Conservation (phyloP, 2,329 filamentous ascomycete species). For the Metarhizium brunneum region DNA sequence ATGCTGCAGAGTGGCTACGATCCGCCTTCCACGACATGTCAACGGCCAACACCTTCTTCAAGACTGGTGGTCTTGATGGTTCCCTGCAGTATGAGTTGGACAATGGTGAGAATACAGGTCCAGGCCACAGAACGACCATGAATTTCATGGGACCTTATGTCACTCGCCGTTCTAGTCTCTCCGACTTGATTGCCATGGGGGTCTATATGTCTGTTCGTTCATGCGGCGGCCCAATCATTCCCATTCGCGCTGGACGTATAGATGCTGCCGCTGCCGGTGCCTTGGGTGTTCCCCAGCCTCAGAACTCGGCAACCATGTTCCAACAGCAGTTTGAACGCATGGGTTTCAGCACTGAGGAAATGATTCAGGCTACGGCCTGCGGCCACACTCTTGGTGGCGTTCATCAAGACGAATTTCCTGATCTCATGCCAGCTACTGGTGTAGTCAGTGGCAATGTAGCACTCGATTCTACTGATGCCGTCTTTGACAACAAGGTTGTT, state of each 20-base stretch:
- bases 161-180: conserved; percentile 39
- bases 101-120: conserved; percentile 46
- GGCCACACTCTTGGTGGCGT: conserved; percentile 54
- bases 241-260: conserved; percentile 41
- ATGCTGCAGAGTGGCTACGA: conserved; percentile 53
- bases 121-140: conserved; percentile 44
- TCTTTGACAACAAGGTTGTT: conserved; percentile 48
- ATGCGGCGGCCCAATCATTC: conserved; percentile 42
- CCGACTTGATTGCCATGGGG: conserved; percentile 49
- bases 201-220: conserved; percentile 49
- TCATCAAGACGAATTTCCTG: conserved; percentile 42
- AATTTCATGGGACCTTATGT: conserved; percentile 44
- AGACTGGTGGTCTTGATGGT: conserved; percentile 46
- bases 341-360: conserved; percentile 46
- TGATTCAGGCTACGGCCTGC: conserved; percentile 52
- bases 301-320: conserved; percentile 44
- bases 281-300: conserved; percentile 45
- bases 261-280: conserved; percentile 41
- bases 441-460: conserved; percentile 32
- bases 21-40: conserved; percentile 55
- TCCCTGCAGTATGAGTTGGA: conserved; percentile 51
- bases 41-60: conserved; percentile 37
- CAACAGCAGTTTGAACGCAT: conserved; percentile 45
- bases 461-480: conserved; percentile 37
- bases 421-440: conserved; percentile 37